phyloP scores from a whole-genome alignment of 176 grass and related monocot genomes.

The Cenchrus purpureus region DNA sequence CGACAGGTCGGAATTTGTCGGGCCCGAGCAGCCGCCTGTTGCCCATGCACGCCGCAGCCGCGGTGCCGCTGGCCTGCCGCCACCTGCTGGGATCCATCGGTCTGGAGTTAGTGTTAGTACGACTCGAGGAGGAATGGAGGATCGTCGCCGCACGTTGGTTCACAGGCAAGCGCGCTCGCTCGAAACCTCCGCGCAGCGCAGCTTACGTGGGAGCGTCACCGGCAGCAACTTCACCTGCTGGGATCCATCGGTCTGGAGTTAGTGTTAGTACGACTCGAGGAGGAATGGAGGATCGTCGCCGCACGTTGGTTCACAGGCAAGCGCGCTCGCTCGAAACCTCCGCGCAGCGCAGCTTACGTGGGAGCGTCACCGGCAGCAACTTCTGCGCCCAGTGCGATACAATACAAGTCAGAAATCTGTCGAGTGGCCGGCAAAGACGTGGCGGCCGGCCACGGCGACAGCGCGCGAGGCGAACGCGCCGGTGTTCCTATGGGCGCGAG shows the following conservation, averaged over 20 bases:
- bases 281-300: no score
- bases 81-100: no score
- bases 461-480: background rate
- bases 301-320: no score
- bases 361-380: background rate
- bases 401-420: constrained; percentile 1
- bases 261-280: no score
- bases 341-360: background rate
- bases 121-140: no score
- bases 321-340: background rate
- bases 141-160: no score
- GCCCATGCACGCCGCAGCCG: background rate
- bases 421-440: background rate
- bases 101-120: no score
- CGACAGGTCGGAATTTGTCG: constrained; percentile 3
- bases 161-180: background rate
- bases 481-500: background rate
- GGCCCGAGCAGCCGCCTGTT: background rate
- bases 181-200: background rate
- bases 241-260: no score
- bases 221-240: background rate
- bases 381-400: background rate
- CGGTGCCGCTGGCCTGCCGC: background rate
- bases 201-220: no score
- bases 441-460: constrained; percentile 1